A percentile compares a stretch with the other conserved stretches of the same genome.
Conservation (phyloP, 352 stramenopile genomes). For the Thraustochytrium striatum region DNA sequence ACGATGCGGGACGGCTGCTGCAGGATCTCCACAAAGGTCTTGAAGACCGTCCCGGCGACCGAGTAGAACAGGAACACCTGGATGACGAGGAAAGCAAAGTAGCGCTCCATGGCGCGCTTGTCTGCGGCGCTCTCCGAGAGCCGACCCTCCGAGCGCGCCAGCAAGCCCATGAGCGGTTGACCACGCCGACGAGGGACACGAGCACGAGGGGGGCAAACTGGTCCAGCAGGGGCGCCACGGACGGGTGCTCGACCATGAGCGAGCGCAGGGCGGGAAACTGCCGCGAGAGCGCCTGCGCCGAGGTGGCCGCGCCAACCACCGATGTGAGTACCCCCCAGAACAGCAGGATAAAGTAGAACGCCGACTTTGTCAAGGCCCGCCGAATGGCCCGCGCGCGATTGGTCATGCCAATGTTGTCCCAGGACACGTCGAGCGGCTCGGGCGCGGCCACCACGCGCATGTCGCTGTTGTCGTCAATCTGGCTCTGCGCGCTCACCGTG, state of each 20-base stretch:
- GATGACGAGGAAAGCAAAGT: constrained; percentile 47
- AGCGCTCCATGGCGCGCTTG: constrained; percentile 37
- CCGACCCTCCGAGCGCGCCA: constrained; percentile 29
- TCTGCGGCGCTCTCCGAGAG: constrained; percentile 34
- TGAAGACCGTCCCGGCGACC: constrained; percentile 45
- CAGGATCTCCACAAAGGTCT: constrained; percentile 45
- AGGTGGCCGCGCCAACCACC: constrained; percentile 33
- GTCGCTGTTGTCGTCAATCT: constrained; percentile 28
- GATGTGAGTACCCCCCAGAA: constrained; percentile 46
- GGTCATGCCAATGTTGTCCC: constrained; percentile 24
- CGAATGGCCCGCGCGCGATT: not conserved
- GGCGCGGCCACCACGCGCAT: constrained; percentile 33
- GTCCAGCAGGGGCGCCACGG: constrained; percentile 10
- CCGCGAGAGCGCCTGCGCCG: not conserved
- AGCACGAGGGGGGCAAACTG: constrained; percentile 44
- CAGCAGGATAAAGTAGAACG: constrained; percentile 36
- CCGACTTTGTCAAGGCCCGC: constrained; percentile 4
- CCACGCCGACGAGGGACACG: constrained; percentile 15
- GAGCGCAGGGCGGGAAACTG: constrained; percentile 11
- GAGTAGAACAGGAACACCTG: constrained; percentile 49
- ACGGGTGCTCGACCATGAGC: not conserved
- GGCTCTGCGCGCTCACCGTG: constrained; percentile 37
- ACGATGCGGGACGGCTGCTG: constrained; percentile 26
- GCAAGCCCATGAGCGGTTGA: constrained; percentile 46
- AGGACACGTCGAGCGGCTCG: constrained; percentile 31